These are phyloP conservation scores for Alliaria petiolata DNA, from an alignment of 345 rosid genomes.

Conservation along the genomic window DNA sequence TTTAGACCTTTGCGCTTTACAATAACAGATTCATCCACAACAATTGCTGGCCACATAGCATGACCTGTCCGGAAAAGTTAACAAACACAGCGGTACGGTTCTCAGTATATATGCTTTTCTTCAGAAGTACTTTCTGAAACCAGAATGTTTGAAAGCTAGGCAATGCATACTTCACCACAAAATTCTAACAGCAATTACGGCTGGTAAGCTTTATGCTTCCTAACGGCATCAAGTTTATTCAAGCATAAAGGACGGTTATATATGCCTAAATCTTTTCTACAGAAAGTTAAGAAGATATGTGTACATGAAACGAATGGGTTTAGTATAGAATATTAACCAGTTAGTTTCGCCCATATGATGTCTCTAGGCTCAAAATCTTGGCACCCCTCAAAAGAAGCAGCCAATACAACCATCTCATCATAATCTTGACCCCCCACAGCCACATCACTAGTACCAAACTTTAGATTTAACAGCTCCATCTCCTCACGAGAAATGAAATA, in stretches of 20 bases:
- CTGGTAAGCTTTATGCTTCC: not conserved
- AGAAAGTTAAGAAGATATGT: not conserved
- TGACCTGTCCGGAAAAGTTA: slow-evolving; percentile 62
- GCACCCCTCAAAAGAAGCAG: slow-evolving; percentile 82
- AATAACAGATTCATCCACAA: slow-evolving; percentile 77
- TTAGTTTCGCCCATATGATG: slow-evolving; percentile 95
- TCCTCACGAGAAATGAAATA: slow-evolving; percentile 63
- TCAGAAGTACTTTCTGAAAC: not conserved
- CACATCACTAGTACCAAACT: slow-evolving; percentile 36
- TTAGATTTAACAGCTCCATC: slow-evolving; percentile 58
- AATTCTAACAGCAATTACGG: not conserved
- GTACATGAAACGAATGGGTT: not conserved
- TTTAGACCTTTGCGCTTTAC: slow-evolving; percentile 51
- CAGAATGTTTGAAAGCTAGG: slow-evolving; percentile 9
- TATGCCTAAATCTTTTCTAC: not conserved
- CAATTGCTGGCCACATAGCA: slow-evolving; percentile 98
- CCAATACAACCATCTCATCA: slow-evolving; percentile 89
- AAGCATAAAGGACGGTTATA: not conserved
- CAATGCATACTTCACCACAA: not conserved
- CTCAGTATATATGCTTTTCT: slow-evolving; percentile 1
- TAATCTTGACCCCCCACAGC: slow-evolving; percentile 56
- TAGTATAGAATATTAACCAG: slow-evolving; percentile 47
- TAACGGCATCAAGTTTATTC: not conserved
- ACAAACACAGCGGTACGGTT: slow-evolving; percentile 37
- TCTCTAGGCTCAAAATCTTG: slow-evolving; percentile 88